phyloP scores from a whole-genome alignment of 2,329 filamentous ascomycete genomes.

The Seiridium unicorne region DNA sequence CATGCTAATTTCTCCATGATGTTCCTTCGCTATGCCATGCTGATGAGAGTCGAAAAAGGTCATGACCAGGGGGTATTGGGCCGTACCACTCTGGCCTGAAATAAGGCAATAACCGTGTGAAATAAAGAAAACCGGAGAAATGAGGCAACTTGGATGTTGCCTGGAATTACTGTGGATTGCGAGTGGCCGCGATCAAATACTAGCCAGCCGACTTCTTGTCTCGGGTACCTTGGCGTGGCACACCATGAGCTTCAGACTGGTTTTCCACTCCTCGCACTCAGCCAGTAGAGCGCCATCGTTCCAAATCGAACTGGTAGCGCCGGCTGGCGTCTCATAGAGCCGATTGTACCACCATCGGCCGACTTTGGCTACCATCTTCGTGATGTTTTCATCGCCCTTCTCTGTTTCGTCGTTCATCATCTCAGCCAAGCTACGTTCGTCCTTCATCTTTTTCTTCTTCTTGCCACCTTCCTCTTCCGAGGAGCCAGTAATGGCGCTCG shows the following conservation, averaged over 20 bases:
- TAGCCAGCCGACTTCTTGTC: slow-evolving; percentile 41
- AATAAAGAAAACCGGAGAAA: too few relatives aligned
- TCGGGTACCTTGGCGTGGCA: slow-evolving; percentile 85
- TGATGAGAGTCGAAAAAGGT: neutral
- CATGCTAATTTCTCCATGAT: slow-evolving; percentile 4
- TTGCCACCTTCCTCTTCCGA: slow-evolving; percentile 27
- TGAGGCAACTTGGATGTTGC: neutral
- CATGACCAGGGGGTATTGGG: neutral
- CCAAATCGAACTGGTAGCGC: slow-evolving; percentile 68
- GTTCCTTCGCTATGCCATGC: slow-evolving; percentile 11
- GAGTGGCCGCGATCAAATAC: slow-evolving; percentile 35
- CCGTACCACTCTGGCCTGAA: neutral
- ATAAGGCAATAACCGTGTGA: too few relatives aligned
- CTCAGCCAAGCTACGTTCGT: slow-evolving; percentile 62
- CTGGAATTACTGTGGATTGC: neutral
- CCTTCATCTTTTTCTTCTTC: slow-evolving; percentile 28
- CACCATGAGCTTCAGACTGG: slow-evolving; percentile 86
- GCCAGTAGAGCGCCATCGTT: slow-evolving; percentile 69
- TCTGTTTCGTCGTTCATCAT: slow-evolving; percentile 71
- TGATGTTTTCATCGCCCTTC: slow-evolving; percentile 78
- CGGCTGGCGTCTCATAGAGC: slow-evolving; percentile 76
- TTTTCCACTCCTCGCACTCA: slow-evolving; percentile 84
- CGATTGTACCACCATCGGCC: slow-evolving; percentile 95
- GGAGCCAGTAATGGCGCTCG: slow-evolving; percentile 42
- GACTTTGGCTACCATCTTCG: slow-evolving; percentile 87